Evolutionary conservation across 1,139 yeast genomes (phyloP).

Genomic region (Saccharomyces hybrid): DNA sequence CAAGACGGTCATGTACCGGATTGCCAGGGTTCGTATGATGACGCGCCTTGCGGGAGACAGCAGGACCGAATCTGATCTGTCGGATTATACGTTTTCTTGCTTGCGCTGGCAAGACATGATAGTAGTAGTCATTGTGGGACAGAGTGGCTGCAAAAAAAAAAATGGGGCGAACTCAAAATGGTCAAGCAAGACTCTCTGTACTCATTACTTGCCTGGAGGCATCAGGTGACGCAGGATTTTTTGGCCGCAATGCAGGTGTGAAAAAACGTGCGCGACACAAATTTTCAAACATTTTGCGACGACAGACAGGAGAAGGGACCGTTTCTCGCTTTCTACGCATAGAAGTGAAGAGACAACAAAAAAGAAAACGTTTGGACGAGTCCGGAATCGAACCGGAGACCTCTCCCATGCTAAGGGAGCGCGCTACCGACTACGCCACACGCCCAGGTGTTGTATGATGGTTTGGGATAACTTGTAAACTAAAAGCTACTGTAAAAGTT

Average conservation of each 20-base stretch:
- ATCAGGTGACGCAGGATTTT: background rate
- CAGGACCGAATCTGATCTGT: background rate
- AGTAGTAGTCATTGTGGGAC: too few species aligned
- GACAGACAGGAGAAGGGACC: background rate
- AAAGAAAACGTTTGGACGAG: slow-evolving; percentile 51
- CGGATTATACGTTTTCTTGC: background rate
- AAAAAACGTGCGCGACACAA: background rate
- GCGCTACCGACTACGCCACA: slow-evolving; percentile 93
- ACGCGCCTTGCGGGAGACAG: background rate
- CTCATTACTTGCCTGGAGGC: background rate
- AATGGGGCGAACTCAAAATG: too few species aligned
- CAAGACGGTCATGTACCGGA: background rate
- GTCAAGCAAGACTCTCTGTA: too few species aligned
- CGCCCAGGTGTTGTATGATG: slow-evolving; percentile 42
- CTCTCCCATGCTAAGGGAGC: slow-evolving; percentile 86
- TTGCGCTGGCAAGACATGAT: background rate
- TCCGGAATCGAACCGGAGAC: slow-evolving; percentile 88
- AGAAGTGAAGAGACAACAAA: slow-evolving; percentile 6
- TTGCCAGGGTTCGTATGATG: background rate
- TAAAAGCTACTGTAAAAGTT: too few species aligned
- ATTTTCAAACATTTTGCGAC: background rate
- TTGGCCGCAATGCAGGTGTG: background rate
- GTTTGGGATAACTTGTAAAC: too few species aligned
- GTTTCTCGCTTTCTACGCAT: too few species aligned
- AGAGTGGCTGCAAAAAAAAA: too few species aligned